Evolutionary conservation across 306 rosid species (phyloP), one percentile per base, ranked within the genome.

Genomic region (Oxytropis ochrocephala): DNA sequence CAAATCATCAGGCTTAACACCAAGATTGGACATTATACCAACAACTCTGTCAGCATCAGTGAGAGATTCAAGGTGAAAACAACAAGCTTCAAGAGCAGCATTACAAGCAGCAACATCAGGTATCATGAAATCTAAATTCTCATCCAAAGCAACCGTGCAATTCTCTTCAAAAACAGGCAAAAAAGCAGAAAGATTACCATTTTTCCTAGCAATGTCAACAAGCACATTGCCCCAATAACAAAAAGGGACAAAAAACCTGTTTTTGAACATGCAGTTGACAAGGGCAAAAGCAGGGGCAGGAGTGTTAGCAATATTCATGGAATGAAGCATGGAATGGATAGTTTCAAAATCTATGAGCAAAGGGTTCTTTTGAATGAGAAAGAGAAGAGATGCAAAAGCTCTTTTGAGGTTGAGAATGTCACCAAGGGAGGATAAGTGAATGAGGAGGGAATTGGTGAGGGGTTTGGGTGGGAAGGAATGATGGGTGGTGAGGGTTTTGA

Each of bases 21-120:
- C 81, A 63, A 91, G 72, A 65, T 55, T 57, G 1, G 88, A 84
- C 97, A 91, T 95, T 0, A 80, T 83, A 21, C 81, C 92, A 55
- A 91, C 85, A 46, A 91, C 78, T 32, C 72, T 80, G 72, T 89
- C 90, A 4, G 99, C 92, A 70, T 81, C 87, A 11, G 70, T 83
- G 43, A 87, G 80, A 0, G 95, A 95, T 75, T 87, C 89, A 62
- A 91, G 92, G 72, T 79, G 77, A 71, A 58, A 49, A 67, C 97
- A 95, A 78, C 91, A 94, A 32, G 87, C 97, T 75, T 89, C 91
- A 43, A 95, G 56, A 0, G 97, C 96, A 0, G 95, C 96, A 83
- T 95, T 91, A 47, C 97, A 95, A 58, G 91, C 95, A 11, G 29
- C 69, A 80, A 91, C 80, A 77, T 87, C 89, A 27, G 92, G 97